Conservation (phyloP, 352 stramenopile genomes). For the Plasmopara muralis region DNA sequence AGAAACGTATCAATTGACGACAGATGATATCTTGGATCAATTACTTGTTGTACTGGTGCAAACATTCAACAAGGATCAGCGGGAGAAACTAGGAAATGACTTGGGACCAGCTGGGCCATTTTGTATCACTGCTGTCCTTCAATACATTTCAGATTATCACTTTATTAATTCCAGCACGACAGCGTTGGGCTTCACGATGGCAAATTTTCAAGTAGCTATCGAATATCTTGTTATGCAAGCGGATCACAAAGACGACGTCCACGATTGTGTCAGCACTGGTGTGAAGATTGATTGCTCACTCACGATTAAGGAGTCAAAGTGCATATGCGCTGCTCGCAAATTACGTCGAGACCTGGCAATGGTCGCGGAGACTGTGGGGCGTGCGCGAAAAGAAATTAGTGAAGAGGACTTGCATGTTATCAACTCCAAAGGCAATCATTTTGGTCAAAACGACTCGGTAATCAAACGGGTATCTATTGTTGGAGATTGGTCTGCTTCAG, state of each 20-base stretch:
- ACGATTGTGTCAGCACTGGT: slow-evolving; percentile 1
- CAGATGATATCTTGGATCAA: slow-evolving; percentile 77
- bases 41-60: slow-evolving; percentile 64
- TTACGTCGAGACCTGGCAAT: slow-evolving; percentile 24
- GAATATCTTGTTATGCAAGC: slow-evolving; percentile 68
- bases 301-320: slow-evolving; percentile 24
- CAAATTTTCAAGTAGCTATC: slow-evolving; percentile 73
- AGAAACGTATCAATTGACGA: slow-evolving; percentile 58
- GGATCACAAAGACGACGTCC: slow-evolving; percentile 20
- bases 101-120: slow-evolving; percentile 22
- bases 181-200: slow-evolving; percentile 67
- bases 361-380: slow-evolving; percentile 16
- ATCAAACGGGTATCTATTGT: slow-evolving; percentile 29
- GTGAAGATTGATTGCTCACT: slow-evolving; percentile 12
- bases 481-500: slow-evolving; percentile 40
- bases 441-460: slow-evolving; percentile 1
- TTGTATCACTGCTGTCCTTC: slow-evolving; percentile 47
- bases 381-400: slow-evolving; percentile 17
- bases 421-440: slow-evolving; percentile 1
- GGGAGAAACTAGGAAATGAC: background rate
- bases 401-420: slow-evolving; percentile 8
- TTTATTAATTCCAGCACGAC: slow-evolving; percentile 83
- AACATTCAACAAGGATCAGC: slow-evolving; percentile 28
- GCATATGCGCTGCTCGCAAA: slow-evolving; percentile 15
- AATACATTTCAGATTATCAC: slow-evolving; percentile 73